Base-by-base conservation (phyloP, 495 filamentous ascomycete genomes). In the Penicilliopsis zonata region DNA sequence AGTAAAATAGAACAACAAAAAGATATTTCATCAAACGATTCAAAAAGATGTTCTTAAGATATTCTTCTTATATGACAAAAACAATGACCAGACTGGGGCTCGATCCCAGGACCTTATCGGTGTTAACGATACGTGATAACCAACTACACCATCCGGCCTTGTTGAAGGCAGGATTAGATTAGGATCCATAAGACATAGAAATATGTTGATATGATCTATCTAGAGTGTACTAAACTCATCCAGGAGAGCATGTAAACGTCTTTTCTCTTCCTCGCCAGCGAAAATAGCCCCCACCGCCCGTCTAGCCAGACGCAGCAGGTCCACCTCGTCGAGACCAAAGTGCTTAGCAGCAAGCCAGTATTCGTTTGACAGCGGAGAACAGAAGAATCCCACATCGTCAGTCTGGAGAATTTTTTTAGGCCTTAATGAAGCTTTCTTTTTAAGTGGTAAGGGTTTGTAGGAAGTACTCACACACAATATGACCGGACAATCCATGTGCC, bases 301-400 rank as follows among this genome's bases (percentile, higher is more conserved):
- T 32, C 62, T 62, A 24, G 67, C 70, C 7, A 88, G 55, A 2
- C 52, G 47, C 34, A 72, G 47, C 6, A 88, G 53, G 30, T 81
- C 69, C 2, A 49, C 38, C 21, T 62, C 59, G 18, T 38, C 50
- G 13, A 90, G 55, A 0, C 55, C 51, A 44, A 90, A 90, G 46
- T 86, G 73, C 50, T 80, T 50, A 3, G 79, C 74, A 9, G 79
- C 78, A 10, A 92, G 69, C 3, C 61, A 48, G 44, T 87, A 87
- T 44, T 93, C 85, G 39, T 86, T 77, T 9, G 79, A 86, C n/a
- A 88, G 54, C 1, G 70, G 67, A 49, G 79, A 86, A 24, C 72
- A 76, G 36, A 93, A 88, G 23, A 90, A 71, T 2, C 84, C 85
- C 13, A 93, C 82, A 54, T 92, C 84, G 53, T 92, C 84, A 1